A percentile compares a stretch with the other conserved stretches of the same genome.
phyloP scores from a whole-genome alignment of 2,329 filamentous ascomycete species.

The Ascochyta lentis region DNA sequence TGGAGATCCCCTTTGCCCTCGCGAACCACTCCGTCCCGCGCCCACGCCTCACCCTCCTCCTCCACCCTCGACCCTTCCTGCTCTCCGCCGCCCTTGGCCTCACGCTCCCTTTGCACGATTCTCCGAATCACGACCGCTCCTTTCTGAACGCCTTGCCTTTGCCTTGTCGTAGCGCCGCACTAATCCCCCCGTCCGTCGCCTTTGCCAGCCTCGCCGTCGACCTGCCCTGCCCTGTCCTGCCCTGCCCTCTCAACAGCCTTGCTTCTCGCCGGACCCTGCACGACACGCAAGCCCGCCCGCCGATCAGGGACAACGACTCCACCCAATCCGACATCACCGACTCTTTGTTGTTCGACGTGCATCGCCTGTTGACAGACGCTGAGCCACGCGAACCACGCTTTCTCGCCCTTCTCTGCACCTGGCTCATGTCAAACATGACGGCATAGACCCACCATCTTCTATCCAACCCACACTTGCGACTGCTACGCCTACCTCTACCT shows the following conservation, averaged over 20 bases:
- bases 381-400: conserved; percentile 27
- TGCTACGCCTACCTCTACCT: conserved; percentile 30
- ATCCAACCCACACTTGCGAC: conserved; percentile 30
- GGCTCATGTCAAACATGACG: conserved; percentile 43
- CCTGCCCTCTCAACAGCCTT: not conserved
- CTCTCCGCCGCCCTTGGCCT: conserved; percentile 27
- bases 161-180: conserved; percentile 14
- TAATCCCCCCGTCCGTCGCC: conserved; percentile 29
- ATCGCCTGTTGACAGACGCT: conserved; percentile 25
- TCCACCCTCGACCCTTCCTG: not conserved
- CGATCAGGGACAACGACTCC: conserved; percentile 34
- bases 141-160: conserved; percentile 31
- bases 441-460: conserved; percentile 36
- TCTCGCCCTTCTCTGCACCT: conserved; percentile 27
- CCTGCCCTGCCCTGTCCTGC: not conserved
- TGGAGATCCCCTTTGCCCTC: conserved; percentile 18
- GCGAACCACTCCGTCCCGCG: not conserved
- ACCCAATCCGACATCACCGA: conserved; percentile 15
- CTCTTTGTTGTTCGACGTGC: conserved; percentile 19
- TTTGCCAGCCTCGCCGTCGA: conserved; percentile 17
- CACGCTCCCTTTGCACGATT: conserved; percentile 48
- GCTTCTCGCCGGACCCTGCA: conserved; percentile 19
- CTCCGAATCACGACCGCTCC: conserved; percentile 45
- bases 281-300: conserved; percentile 32
- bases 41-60: conserved; percentile 3